A percentile compares a stretch with the other conserved stretches of the same genome.
These are phyloP conservation scores for Seminavis robusta DNA, from an alignment of 108 stramenopile species.

Conservation along the genomic window DNA sequence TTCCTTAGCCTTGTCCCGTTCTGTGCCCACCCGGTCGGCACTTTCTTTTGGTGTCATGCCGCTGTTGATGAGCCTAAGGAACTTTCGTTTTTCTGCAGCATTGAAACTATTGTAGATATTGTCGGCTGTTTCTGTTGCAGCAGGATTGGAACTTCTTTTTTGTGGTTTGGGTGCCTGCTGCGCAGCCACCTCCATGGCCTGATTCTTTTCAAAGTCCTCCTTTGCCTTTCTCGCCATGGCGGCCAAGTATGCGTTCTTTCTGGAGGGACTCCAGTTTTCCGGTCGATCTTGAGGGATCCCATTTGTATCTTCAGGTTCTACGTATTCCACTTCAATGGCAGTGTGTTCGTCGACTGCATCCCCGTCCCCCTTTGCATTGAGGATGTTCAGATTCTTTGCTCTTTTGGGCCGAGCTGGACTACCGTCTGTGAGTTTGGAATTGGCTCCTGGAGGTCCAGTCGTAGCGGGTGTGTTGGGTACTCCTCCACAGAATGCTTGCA, in stretches of 20 bases:
- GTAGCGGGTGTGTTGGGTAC: too few relatives aligned
- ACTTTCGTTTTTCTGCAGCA: constrained; percentile 68
- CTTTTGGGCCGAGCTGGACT: too few relatives aligned
- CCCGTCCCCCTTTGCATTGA: too few relatives aligned
- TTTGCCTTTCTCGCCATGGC: constrained; percentile 54
- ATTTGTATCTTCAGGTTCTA: constrained; percentile 39
- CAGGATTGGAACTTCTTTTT: not conserved
- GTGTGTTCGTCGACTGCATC: constrained; percentile 66
- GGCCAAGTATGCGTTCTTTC: constrained; percentile 45
- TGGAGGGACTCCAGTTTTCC: constrained; percentile 20
- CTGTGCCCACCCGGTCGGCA: constrained; percentile 22
- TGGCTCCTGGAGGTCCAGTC: too few relatives aligned
- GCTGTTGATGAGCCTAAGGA: constrained; percentile 63
- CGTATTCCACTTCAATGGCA: constrained; percentile 69
- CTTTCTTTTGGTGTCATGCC: constrained; percentile 50
- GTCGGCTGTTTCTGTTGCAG: constrained; percentile 23
- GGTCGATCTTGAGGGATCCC: constrained; percentile 4
- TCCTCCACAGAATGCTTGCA: too few relatives aligned
- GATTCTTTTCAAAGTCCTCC: constrained; percentile 36
- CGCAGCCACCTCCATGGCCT: constrained; percentile 2
- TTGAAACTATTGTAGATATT: constrained; percentile 56
- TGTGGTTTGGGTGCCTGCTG: not conserved
- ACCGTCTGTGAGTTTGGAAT: too few relatives aligned
- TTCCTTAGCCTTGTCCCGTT: constrained; percentile 23
- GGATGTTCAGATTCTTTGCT: too few relatives aligned